phyloP scores from a whole-genome alignment of 1,139 yeast species.

The Kurtzmaniella quercitrusa region DNA sequence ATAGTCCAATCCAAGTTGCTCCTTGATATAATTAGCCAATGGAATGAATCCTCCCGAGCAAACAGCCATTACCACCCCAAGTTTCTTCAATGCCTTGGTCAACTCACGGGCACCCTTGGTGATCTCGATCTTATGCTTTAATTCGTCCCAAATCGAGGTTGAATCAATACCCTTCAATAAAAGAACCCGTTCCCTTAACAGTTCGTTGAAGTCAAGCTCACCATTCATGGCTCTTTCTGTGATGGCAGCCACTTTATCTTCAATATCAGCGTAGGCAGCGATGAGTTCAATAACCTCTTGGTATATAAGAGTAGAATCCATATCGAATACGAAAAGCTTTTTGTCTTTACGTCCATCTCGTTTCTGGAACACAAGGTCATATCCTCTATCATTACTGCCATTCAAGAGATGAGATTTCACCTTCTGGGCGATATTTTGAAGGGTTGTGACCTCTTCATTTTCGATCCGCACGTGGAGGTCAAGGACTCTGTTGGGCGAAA shows the following conservation, averaged over 20 bases:
- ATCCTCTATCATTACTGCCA: slow-evolving; percentile 8
- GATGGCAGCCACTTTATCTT: slow-evolving; percentile 45
- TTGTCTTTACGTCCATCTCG: slow-evolving; percentile 39
- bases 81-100: slow-evolving; percentile 53
- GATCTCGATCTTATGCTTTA: slow-evolving; percentile 62
- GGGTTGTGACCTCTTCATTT: slow-evolving; percentile 4
- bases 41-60: slow-evolving; percentile 95
- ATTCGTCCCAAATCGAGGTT: slow-evolving; percentile 69
- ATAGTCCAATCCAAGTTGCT: slow-evolving; percentile 68
- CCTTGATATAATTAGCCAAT: slow-evolving; percentile 72
- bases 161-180: slow-evolving; percentile 78
- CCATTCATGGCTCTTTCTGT: slow-evolving; percentile 98
- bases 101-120: slow-evolving; percentile 83
- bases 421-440: slow-evolving; percentile 5
- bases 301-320: slow-evolving; percentile 95
- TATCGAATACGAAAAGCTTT: slow-evolving; percentile 81
- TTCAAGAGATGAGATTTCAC: slow-evolving; percentile 7
- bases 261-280: slow-evolving; percentile 51
- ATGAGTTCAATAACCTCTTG: slow-evolving; percentile 96
- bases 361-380: slow-evolving; percentile 35
- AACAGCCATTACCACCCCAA: slow-evolving; percentile 75
- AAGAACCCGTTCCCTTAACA: slow-evolving; percentile 69
- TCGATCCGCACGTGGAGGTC: slow-evolving; percentile 11
- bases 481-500: slow-evolving; percentile 12
- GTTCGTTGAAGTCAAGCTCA: slow-evolving; percentile 84